Conservation (phyloP, 1,284 basidiomycete genomes). For the Trametes pubescens region DNA sequence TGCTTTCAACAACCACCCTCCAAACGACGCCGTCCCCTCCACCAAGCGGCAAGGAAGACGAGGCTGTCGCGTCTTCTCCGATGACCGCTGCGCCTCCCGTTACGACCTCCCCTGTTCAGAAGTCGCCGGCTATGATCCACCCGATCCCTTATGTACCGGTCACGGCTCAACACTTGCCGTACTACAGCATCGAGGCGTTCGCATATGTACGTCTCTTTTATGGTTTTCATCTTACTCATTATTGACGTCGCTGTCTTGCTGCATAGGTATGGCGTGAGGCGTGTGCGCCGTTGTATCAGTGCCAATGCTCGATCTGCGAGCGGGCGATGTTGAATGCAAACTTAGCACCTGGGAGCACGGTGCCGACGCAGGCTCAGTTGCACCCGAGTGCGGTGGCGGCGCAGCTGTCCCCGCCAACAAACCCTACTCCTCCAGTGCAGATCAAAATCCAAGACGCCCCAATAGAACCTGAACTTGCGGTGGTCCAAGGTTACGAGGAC, state of each 20-base stretch:
- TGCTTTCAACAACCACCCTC: slow-evolving; percentile 75
- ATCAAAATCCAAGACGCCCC: slow-evolving; percentile 33
- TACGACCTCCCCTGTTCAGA: slow-evolving; percentile 62
- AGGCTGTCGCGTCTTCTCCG: slow-evolving; percentile 40
- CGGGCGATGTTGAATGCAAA: slow-evolving; percentile 61
- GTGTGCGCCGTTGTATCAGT: slow-evolving; percentile 72
- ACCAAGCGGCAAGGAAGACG: slow-evolving; percentile 53
- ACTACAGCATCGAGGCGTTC: slow-evolving; percentile 66
- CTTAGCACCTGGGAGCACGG: slow-evolving; percentile 45
- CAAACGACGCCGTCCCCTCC: slow-evolving; percentile 80
- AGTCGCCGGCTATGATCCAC: slow-evolving; percentile 63
- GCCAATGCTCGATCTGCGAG: slow-evolving; percentile 74
- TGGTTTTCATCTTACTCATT: not conserved
- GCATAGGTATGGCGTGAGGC: slow-evolving; percentile 75
- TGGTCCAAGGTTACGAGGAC: slow-evolving; percentile 31
- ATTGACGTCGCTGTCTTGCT: slow-evolving; percentile 5
- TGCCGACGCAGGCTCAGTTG: slow-evolving; percentile 29
- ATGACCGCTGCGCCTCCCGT: slow-evolving; percentile 46
- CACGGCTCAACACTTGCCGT: slow-evolving; percentile 65
- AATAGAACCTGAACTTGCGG: slow-evolving; percentile 13
- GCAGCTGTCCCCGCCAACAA: not conserved
- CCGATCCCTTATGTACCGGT: slow-evolving; percentile 74
- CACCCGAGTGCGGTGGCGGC: slow-evolving; percentile 18
- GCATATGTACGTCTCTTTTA: slow-evolving; percentile 54
- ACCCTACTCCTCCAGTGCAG: slow-evolving; percentile 23